Evolutionary conservation across 257 asterid species (phyloP), one percentile per base, ranked within the genome.

Genomic region (Solanum chaucha): DNA sequence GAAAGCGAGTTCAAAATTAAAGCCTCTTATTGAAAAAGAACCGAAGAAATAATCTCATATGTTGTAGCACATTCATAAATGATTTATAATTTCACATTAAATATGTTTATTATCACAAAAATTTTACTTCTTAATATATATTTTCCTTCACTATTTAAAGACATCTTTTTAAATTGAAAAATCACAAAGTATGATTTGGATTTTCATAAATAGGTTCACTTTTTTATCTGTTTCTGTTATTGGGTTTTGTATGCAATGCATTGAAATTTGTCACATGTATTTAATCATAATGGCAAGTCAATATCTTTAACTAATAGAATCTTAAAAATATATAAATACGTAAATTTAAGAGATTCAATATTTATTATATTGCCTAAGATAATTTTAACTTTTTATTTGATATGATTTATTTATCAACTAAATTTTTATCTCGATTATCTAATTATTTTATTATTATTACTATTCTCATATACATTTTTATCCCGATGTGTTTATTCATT

Each of bases 1-100:
- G 6, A 46, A 46, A 48, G 1, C 3, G 0, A 2, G 2, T 48
- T 14, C 1, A 0, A 48, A 51, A 17, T 5, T 17, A 51, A 51
- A 51, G 0, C 3, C 61, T 51, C 3, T 5, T 51, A 51, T 15
- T 51, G 5, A 51, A 51, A 1, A 15, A 51, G 1, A 3, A 15
- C 0, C 0, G 3, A 15, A 51, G 0, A 15, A 51, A 51, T 51
- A 51, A 2, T 51, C 22, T 1, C 61, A 17, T 51, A 0, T 15
- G 0, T 14, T 2, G 20, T 15, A 1, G 61, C 22, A 15, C 61
- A 15, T 51, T 51, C 61, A 15, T 15, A 0, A 15, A 51, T 51
- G 0, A 17, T 51, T 51, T 51, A 51, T 51, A 51, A 17, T 5
- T 15, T 51, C 9, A 15, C 61, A 5, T 51, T 51, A 51, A 51